Conservation (phyloP, 495 filamentous ascomycete genomes). For the Jackrogersella multiformis region DNA sequence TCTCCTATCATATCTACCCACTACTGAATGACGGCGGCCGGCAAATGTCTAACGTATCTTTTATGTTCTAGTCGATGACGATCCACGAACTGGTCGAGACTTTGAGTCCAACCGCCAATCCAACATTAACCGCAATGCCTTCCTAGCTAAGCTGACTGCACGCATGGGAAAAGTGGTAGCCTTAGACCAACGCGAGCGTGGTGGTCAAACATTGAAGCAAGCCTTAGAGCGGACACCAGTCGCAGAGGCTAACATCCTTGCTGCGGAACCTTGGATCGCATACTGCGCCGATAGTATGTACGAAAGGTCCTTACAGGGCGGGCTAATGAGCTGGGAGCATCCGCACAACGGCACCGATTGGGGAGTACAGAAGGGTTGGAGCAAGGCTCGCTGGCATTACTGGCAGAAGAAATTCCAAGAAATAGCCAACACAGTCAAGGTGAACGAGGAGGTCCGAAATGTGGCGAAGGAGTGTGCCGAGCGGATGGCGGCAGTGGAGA, state of each 20-base stretch:
- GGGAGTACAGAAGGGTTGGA: conserved; percentile 21
- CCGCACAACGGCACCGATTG: conserved; percentile 1
- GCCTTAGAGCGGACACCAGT: conserved; percentile 18
- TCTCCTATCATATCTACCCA: too few species aligned
- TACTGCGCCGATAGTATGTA: conserved; percentile 20
- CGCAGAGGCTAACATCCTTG: conserved; percentile 1
- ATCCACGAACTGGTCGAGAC: background rate
- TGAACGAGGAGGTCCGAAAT: background rate
- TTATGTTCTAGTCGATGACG: background rate
- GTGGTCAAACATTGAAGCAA: conserved; percentile 7
- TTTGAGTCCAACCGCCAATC: conserved; percentile 12
- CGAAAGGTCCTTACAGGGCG: background rate
- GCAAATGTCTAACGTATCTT: background rate
- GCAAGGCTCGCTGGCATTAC: conserved; percentile 18
- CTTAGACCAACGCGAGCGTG: conserved; percentile 28
- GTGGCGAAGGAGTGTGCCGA: conserved; percentile 1
- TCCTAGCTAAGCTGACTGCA: conserved; percentile 23
- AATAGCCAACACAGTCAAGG: conserved; percentile 4
- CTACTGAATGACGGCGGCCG: too few species aligned
- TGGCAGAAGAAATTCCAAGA: conserved; percentile 27
- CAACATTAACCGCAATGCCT: conserved; percentile 22
- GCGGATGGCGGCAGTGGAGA: too few species aligned
- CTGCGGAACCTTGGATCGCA: conserved; percentile 14
- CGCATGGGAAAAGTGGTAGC: background rate
- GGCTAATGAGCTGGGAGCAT: too few species aligned